A percentile compares a stretch with the other conserved stretches of the same genome.
Conservation (phyloP, 2,329 filamentous ascomycete genomes). For the Trichophaea hybrida region DNA sequence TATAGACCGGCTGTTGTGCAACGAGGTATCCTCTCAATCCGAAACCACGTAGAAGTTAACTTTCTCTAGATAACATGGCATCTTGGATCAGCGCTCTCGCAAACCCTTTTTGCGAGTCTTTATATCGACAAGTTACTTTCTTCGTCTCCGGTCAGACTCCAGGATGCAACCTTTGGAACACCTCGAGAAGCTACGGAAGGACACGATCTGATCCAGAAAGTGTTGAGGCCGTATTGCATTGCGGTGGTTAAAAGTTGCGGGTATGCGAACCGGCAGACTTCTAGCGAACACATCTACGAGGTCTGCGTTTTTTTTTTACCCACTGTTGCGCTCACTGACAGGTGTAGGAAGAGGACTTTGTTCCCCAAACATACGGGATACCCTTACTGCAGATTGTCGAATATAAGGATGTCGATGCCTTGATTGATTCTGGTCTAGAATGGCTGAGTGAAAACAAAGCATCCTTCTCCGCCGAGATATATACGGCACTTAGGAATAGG, state of each 20-base stretch:
- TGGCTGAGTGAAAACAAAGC: slow-evolving; percentile 36
- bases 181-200: slow-evolving; percentile 37
- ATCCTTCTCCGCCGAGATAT: slow-evolving; percentile 29
- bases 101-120: slow-evolving; percentile 83
- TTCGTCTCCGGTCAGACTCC: slow-evolving; percentile 48
- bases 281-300: slow-evolving; percentile 81
- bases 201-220: slow-evolving; percentile 32
- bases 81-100: slow-evolving; percentile 83
- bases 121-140: slow-evolving; percentile 75
- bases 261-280: slow-evolving; percentile 62
- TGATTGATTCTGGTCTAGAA: slow-evolving; percentile 42
- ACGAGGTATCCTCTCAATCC: slow-evolving; percentile 46
- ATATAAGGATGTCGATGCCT: slow-evolving; percentile 40
- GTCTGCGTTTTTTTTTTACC: slow-evolving; percentile 33
- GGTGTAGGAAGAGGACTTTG: slow-evolving; percentile 80
- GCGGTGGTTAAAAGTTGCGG: slow-evolving; percentile 71
- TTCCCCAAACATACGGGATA: slow-evolving; percentile 77
- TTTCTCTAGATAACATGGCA: slow-evolving; percentile 75
- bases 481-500: slow-evolving; percentile 46
- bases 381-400: slow-evolving; percentile 54
- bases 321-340: slow-evolving; percentile 17
- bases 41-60: not conserved
- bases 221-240: slow-evolving; percentile 74
- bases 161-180: slow-evolving; percentile 47
- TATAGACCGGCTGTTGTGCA: slow-evolving; percentile 80